Percentiles rank a stretch among this genome's conserved stretches.
Evolutionary conservation across 345 rosid genomes (phyloP).

Genomic region (Angophora floribunda): DNA sequence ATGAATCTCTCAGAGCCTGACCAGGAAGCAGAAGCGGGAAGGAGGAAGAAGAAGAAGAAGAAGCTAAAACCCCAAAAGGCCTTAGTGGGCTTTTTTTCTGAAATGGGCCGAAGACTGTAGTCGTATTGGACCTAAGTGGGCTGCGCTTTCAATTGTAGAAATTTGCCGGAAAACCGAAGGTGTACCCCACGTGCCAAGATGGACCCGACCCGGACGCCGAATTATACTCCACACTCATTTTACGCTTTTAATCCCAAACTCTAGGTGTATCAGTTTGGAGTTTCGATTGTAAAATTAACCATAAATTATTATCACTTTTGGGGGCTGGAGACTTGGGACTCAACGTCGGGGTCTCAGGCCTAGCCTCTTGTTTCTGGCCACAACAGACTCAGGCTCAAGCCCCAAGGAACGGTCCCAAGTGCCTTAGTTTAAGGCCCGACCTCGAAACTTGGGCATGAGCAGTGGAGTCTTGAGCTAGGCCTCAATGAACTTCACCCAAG

Average conservation of each 20-base stretch:
- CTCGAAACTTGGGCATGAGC: no score
- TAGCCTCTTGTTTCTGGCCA: background rate
- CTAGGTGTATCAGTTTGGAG: background rate
- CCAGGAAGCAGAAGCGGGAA: background rate
- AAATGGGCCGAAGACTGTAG: background rate
- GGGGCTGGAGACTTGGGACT: background rate
- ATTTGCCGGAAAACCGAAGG: accelerated
- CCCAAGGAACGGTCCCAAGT: background rate
- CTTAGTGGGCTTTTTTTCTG: background rate
- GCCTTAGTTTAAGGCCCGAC: background rate
- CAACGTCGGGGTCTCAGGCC: accelerated
- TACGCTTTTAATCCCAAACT: accelerated
- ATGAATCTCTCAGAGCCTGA: background rate
- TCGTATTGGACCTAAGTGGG: accelerated
- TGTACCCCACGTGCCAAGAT: background rate
- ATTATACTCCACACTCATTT: background rate
- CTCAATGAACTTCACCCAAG: no score
- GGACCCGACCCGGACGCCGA: accelerated
- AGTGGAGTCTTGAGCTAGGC: no score
- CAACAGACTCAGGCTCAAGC: no score
- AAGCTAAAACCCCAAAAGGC: background rate
- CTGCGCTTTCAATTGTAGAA: background rate
- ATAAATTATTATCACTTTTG: no score
- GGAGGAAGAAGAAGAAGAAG: background rate
- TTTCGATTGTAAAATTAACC: background rate